Evolutionary conservation across 352 stramenopile genomes (phyloP).

Genomic region (Vaucheria bursata): DNA sequence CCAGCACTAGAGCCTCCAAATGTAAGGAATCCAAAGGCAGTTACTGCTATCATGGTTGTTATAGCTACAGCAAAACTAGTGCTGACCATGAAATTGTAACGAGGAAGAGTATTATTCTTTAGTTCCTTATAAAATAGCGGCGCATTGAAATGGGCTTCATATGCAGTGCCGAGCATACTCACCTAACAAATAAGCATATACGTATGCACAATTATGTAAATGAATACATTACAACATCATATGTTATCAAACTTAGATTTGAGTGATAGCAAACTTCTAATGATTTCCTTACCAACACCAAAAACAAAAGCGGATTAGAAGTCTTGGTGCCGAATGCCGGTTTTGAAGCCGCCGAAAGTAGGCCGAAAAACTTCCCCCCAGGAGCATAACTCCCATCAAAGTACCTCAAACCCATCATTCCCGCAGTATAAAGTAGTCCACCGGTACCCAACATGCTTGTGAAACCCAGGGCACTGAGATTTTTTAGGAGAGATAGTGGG

Average conservation of each 20-base stretch:
- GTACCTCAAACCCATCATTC: conserved; percentile 59
- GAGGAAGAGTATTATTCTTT: conserved; percentile 52
- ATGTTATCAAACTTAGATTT: neutral
- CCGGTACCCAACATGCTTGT: conserved; percentile 48
- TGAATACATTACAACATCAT: neutral
- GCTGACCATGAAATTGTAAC: conserved; percentile 54
- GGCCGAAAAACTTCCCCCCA: conserved; percentile 52
- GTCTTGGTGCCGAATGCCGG: conserved; percentile 43
- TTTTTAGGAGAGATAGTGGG: conserved; percentile 64
- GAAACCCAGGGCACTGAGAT: conserved; percentile 46
- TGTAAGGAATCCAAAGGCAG: conserved; percentile 47
- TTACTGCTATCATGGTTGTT: conserved; percentile 36
- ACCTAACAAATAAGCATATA: conserved; percentile 14
- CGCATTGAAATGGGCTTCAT: conserved; percentile 69
- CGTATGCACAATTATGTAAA: neutral
- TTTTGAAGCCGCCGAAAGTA: conserved; percentile 21
- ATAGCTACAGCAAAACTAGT: conserved; percentile 33
- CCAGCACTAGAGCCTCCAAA: conserved; percentile 39
- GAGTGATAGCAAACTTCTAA: too few species aligned
- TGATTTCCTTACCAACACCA: conserved; percentile 18
- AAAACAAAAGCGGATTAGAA: conserved; percentile 37
- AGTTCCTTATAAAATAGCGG: conserved; percentile 67
- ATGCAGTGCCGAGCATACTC: conserved; percentile 63
- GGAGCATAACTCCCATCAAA: conserved; percentile 57
- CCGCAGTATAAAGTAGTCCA: conserved; percentile 57